Base-by-base conservation (phyloP, 164 flowering plant genomes). In the Platanus orientalis region DNA sequence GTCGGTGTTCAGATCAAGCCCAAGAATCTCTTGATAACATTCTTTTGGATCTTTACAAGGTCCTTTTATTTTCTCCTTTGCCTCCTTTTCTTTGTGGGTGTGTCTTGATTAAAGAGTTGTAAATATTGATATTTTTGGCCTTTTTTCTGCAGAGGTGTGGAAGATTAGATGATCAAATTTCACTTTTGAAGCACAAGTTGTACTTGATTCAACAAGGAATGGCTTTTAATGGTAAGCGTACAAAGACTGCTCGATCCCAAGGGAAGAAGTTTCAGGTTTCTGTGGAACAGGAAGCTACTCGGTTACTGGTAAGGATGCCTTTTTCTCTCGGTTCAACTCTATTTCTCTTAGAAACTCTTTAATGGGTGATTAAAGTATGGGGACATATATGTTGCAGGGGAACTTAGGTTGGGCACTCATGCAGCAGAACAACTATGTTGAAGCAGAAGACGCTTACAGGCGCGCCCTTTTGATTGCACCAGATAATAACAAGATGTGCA, bases 401-500 rank as follows among this genome's bases (percentile, higher is more conserved):
- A 95, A 95, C 61, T 79, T 95, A 74, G 99, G 99, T 49, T 95
- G 99, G 99, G 99, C 98, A 34, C 49, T 88, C 59, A 95, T 95
- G 99, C 97, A 92, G 75, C 97, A 87, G 57, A 75, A 77, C 77
- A 92, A 90, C 81, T 90, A 92, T 68, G 50, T 79, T 9, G 97
- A 92, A 71, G 99, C 98, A 39, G 96, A 92, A 73, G 91, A 84
- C 26, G 94, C 93, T 4, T 91, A 89, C 53, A 29, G 96, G 50
- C 72, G 86, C 24, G 99, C 97, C n/a, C 87, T 89, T 16, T 3
- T 81, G 55, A 84, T 92, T 50, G 85, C 90, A 25, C 82, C 89
- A 0, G 99, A 95, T 62, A 92, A 86, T 68, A 92, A 95, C 86
- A 95, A 95, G 71, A 92, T 92, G 98, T 95, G 99, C 81, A 95